These are phyloP conservation scores for Gracilaria domingensis DNA, from an alignment of 23 red algal genomes.

Conservation along the genomic window DNA sequence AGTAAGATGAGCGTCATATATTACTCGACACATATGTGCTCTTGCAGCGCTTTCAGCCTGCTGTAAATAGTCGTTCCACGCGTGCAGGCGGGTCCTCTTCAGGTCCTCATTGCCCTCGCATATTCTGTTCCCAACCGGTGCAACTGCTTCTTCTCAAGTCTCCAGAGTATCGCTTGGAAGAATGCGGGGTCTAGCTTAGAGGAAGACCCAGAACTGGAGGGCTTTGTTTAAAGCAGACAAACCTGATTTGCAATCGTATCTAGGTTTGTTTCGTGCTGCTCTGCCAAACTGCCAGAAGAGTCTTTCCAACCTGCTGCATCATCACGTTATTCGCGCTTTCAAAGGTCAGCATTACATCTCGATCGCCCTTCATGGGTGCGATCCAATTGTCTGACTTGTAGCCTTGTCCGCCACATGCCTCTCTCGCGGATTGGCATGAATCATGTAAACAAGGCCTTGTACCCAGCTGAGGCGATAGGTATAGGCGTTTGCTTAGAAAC, in stretches of 20 bases:
- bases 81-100: slow-evolving; percentile 44
- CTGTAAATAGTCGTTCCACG: slow-evolving; percentile 68
- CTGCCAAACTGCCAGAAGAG: slow-evolving; percentile 49
- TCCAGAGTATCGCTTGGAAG: slow-evolving; percentile 28
- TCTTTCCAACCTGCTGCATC: slow-evolving; percentile 87
- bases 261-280: not conserved
- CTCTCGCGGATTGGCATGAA: slow-evolving; percentile 93
- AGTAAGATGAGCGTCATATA: slow-evolving; percentile 15
- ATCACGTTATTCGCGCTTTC: slow-evolving; percentile 95
- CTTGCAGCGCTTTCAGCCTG: slow-evolving; percentile 43
- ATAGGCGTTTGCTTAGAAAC: slow-evolving; percentile 78
- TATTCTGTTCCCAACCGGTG: slow-evolving; percentile 3
- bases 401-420: slow-evolving; percentile 93
- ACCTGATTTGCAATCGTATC: not conserved
- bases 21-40: slow-evolving; percentile 58
- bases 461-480: slow-evolving; percentile 80
- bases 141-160: slow-evolving; percentile 51
- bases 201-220: slow-evolving; percentile 7
- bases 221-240: slow-evolving; percentile 1
- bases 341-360: slow-evolving; percentile 90
- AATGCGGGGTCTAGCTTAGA: slow-evolving; percentile 30
- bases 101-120: slow-evolving; percentile 6
- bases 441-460: slow-evolving; percentile 93
- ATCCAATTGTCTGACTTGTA: slow-evolving; percentile 89
- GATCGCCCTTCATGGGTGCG: slow-evolving; percentile 74